A percentile compares a stretch with the other conserved stretches of the same genome.
phyloP scores from a whole-genome alignment of 371 early-diverging fungal species.

The Haplosporangium sp. region DNA sequence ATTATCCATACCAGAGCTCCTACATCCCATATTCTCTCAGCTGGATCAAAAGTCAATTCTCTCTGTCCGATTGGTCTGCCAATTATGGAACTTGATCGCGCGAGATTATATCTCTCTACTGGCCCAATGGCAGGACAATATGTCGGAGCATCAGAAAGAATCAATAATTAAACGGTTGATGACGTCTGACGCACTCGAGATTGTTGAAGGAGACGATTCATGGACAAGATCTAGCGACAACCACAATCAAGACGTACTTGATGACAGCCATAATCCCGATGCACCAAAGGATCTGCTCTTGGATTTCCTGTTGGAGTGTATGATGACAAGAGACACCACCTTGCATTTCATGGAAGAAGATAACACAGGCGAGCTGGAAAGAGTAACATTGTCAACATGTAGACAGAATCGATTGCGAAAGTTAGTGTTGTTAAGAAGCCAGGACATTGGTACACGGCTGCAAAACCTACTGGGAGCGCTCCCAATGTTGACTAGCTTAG shows the following conservation, averaged over 20 bases:
- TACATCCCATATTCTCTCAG: constrained; percentile 6
- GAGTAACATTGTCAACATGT: neutral
- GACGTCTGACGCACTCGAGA: neutral
- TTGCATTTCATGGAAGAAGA: neutral
- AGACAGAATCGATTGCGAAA: neutral
- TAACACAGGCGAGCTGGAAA: neutral
- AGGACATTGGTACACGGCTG: neutral
- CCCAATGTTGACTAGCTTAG: neutral
- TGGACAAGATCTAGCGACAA: neutral
- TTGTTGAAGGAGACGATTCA: neutral
- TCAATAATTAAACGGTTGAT: neutral
- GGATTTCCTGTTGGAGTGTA: neutral
- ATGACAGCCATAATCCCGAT: neutral
- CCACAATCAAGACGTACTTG: neutral
- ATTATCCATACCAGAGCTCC: constrained; percentile 12
- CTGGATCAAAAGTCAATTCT: constrained; percentile 17
- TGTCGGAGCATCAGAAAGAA: neutral
- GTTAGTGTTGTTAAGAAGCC: neutral
- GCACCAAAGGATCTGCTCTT: neutral
- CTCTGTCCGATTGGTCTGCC: constrained; percentile 10
- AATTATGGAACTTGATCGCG: constrained; percentile 9
- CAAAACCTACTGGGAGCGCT: neutral
- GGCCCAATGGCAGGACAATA: neutral
- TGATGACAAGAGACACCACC: neutral
- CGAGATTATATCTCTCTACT: neutral